Conservation (phyloP, 192 early-diverging fungal species). For the Allomyces arbusculus region DNA sequence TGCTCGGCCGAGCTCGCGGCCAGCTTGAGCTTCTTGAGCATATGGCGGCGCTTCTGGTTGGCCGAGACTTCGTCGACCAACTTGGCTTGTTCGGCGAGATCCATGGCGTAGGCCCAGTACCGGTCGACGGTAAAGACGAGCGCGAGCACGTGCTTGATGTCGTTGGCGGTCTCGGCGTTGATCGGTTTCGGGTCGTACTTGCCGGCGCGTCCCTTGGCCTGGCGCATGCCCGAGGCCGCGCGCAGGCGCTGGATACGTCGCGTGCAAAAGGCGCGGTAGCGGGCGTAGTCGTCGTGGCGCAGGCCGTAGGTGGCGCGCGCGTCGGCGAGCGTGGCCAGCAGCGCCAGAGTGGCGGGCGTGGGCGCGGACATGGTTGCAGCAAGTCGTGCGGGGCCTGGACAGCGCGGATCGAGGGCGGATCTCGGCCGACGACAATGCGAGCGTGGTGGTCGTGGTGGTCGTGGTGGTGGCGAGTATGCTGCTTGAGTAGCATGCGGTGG, state of each 20-base stretch:
- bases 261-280: constrained; percentile 52
- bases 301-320: constrained; percentile 53
- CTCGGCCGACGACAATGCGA: too few relatives aligned
- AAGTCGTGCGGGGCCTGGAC: background rate
- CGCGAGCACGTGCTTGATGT: constrained; percentile 33
- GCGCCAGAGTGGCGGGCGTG: background rate
- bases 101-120: constrained; percentile 57
- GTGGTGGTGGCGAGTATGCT: too few relatives aligned
- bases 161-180: constrained; percentile 14
- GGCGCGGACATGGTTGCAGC: background rate
- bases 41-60: constrained; percentile 42
- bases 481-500: too few relatives aligned
- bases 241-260: constrained; percentile 39
- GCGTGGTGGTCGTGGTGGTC: too few relatives aligned
- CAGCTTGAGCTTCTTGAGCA: constrained; percentile 35
- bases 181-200: constrained; percentile 23
- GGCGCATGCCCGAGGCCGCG: constrained; percentile 22
- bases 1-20: constrained; percentile 27
- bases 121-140: constrained; percentile 52
- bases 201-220: constrained; percentile 22
- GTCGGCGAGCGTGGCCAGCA: constrained; percentile 31
- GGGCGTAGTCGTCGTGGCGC: constrained; percentile 56
- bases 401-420: too few relatives aligned
- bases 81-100: constrained; percentile 26
- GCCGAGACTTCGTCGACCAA: constrained; percentile 13